These are phyloP conservation scores for Funneliformis mosseae DNA, from an alignment of 192 early-diverging fungal species.

Conservation along the genomic window DNA sequence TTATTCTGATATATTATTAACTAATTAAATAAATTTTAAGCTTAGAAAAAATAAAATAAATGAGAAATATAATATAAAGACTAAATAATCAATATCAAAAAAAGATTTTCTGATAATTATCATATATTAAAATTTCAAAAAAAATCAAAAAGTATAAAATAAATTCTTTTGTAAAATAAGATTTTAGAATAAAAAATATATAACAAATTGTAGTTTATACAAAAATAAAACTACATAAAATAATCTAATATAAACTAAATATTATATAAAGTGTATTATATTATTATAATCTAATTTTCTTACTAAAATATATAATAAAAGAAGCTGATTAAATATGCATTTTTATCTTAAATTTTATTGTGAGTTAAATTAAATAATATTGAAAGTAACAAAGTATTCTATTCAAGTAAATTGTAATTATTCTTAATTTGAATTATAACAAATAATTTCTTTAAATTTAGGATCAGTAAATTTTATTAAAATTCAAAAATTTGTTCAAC, in stretches of 20 bases:
- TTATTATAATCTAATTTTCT: slow-evolving; percentile 32
- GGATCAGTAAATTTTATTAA: too few relatives aligned
- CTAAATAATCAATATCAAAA: not conserved
- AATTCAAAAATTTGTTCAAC: not conserved
- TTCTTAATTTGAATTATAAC: too few relatives aligned
- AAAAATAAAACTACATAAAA: not conserved
- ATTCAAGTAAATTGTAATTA: too few relatives aligned
- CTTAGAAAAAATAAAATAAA: slow-evolving; percentile 25
- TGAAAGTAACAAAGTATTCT: too few relatives aligned
- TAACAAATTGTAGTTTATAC: not conserved
- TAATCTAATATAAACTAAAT: not conserved
- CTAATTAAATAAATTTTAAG: slow-evolving; percentile 19
- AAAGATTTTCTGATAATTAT: not conserved
- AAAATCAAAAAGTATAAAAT: not conserved
- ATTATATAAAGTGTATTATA: slow-evolving; percentile 13
- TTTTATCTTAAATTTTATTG: too few relatives aligned
- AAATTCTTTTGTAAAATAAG: not conserved
- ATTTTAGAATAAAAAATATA: not conserved
- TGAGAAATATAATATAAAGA: slow-evolving; percentile 1
- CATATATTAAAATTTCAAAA: not conserved
- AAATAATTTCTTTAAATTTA: too few relatives aligned
- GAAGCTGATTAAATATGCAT: too few relatives aligned
- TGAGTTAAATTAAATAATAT: too few relatives aligned
- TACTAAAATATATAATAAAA: not conserved
- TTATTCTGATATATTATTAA: slow-evolving; percentile 10